Evolutionary conservation across 2,329 filamentous ascomycete genomes (phyloP).

Genomic region (Cladobotryum mycophilum): DNA sequence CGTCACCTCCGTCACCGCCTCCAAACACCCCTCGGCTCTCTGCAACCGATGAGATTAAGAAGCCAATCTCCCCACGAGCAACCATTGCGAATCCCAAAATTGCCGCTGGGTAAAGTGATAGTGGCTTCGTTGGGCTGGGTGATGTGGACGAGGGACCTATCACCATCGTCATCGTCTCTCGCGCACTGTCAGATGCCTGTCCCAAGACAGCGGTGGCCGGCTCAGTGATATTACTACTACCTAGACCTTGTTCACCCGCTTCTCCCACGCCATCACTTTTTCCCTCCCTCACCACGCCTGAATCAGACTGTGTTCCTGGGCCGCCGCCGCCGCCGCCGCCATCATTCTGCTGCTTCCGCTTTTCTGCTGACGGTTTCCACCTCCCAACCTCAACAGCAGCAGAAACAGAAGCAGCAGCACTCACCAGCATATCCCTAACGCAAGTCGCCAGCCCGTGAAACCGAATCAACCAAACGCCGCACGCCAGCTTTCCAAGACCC

Average conservation of each 20-base stretch:
- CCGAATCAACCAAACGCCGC: conserved; percentile 51
- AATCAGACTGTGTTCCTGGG: too few relatives aligned
- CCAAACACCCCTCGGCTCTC: conserved; percentile 8
- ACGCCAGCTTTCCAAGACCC: conserved; percentile 54
- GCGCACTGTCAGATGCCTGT: too few relatives aligned
- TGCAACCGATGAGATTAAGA: conserved; percentile 10
- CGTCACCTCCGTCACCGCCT: neutral
- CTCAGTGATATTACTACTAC: too few relatives aligned
- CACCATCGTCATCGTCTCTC: too few relatives aligned
- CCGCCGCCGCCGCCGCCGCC: neutral
- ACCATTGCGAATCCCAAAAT: conserved; percentile 8
- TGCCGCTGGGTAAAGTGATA: conserved; percentile 5
- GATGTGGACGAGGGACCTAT: neutral
- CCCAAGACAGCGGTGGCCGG: too few relatives aligned
- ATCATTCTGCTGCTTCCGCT: neutral
- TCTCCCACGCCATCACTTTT: too few relatives aligned
- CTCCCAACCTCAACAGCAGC: too few relatives aligned
- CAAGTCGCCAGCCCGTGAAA: conserved; percentile 4
- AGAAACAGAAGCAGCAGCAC: too few relatives aligned
- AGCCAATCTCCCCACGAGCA: conserved; percentile 10
- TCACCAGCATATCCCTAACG: too few relatives aligned
- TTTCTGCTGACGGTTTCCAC: too few relatives aligned
- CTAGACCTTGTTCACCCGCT: too few relatives aligned
- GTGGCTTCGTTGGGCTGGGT: neutral
- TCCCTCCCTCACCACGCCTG: too few relatives aligned